Evolutionary conservation across 2,329 filamentous ascomycete genomes (phyloP), one percentile per base, ranked within the genome.

Genomic region (Aspergillus sp.): DNA sequence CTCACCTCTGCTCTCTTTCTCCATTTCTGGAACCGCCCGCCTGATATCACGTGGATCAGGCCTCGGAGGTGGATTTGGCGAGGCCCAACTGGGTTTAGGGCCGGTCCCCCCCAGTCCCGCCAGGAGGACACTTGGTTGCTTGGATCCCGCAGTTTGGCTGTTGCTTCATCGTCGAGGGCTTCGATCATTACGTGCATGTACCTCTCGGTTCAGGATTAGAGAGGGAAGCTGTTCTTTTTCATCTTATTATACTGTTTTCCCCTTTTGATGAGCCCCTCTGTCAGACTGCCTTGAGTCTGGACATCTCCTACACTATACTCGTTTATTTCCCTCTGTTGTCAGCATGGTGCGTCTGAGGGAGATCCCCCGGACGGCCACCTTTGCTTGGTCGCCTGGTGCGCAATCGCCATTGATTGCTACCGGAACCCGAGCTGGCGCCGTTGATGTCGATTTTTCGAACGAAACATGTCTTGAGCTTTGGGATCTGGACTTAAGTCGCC

Each of bases 401-500:
- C 79, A 81, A 33, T 82, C 84, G 56, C 90, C 91, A 58, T 77
- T 95, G 56, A 76, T 98, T 52, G 91, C 89, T 48, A 98, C 93
- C 27, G 93, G 93, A 59, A 98, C 93, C 37, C 85, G 90, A 57
- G 90, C 93, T 49, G 93, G 93, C 51, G 93, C 93, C 58, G 90
- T 98, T 34, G 90, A 95, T 70, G 90, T 88, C 58, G 90, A 97
- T 69, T 98, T 98, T 71, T 97, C 93, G 27, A 93, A 93, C 68
- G 90, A 97, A 67, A 96, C 90, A 52, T 91, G 91, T 72, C 75
- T 98, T 45, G 93, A 98, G 74, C 77, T 98, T 48, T 98, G 93
- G 93, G 89, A 97, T 70, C 76, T 98, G 54, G 84, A 82, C 62
- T 77, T 97, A 54, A 88, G 94, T 67, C 82, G 83, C 67, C 71